Evolutionary conservation across 1,284 basidiomycete genomes (phyloP).

Genomic region (Schizopora paradoxa): DNA sequence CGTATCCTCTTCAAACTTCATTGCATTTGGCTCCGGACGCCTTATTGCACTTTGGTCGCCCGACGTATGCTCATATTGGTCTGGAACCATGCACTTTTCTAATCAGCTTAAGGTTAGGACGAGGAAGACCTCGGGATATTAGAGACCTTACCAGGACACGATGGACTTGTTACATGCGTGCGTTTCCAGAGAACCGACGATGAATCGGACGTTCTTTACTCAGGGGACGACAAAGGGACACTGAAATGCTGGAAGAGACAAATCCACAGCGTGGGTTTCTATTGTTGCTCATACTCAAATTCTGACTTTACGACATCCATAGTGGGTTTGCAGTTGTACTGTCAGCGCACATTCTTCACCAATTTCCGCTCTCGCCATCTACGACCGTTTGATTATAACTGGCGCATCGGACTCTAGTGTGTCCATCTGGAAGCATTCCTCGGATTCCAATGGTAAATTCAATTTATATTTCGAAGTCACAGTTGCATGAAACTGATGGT

Average conservation of each 20-base stretch:
- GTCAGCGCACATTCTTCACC: constrained; percentile 60
- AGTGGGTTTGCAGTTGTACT: constrained; percentile 45
- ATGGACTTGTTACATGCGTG: constrained; percentile 71
- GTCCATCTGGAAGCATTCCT: constrained; percentile 56
- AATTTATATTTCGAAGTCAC: constrained; percentile 2
- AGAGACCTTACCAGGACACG: constrained; percentile 70
- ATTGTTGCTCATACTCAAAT: constrained; percentile 19
- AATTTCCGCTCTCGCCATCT: constrained; percentile 59
- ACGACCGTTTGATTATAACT: constrained; percentile 51
- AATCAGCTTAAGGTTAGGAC: constrained; percentile 33
- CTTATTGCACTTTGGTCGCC: constrained; percentile 77
- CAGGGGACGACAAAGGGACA: constrained; percentile 70
- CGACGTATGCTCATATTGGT: constrained; percentile 30
- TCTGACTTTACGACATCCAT: constrained; percentile 16
- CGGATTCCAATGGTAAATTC: constrained; percentile 33
- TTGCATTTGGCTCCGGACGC: constrained; percentile 77
- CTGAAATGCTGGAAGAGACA: constrained; percentile 48
- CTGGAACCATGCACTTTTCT: constrained; percentile 16
- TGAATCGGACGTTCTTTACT: constrained; percentile 41
- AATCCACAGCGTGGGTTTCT: constrained; percentile 30
- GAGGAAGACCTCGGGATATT: constrained; percentile 49
- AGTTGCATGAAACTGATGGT: neutral
- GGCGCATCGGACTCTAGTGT: constrained; percentile 77
- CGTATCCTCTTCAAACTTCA: constrained; percentile 46
- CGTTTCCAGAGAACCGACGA: constrained; percentile 49